A percentile compares a stretch with the other conserved stretches of the same genome.
Evolutionary conservation across 352 stramenopile genomes (phyloP).

Genomic region (Pythium graminicola): DNA sequence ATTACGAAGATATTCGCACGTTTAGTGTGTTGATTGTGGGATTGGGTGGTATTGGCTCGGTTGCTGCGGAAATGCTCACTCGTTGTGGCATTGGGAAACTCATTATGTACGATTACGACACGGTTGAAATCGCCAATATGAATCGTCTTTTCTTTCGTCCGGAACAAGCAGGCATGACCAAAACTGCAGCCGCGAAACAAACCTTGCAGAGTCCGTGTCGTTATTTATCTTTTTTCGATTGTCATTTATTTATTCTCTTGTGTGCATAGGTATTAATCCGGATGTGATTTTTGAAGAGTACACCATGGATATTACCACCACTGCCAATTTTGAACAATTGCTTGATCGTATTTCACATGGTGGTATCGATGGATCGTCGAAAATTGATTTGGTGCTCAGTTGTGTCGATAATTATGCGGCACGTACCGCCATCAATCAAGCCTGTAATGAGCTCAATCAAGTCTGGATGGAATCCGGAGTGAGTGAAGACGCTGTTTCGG

Average conservation of each 20-base stretch:
- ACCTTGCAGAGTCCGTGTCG: constrained; percentile 63
- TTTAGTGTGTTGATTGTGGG: constrained; percentile 80
- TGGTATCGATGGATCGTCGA: constrained; percentile 42
- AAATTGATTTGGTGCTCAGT: constrained; percentile 79
- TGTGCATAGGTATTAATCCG: constrained; percentile 70
- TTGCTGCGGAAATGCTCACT: constrained; percentile 87
- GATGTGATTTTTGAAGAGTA: constrained; percentile 86
- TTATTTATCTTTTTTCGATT: neutral
- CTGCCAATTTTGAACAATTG: constrained; percentile 79
- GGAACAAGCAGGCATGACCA: constrained; percentile 81
- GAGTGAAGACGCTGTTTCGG: constrained; percentile 85
- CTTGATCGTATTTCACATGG: constrained; percentile 69
- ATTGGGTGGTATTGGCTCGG: constrained; percentile 79
- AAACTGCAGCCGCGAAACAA: constrained; percentile 82
- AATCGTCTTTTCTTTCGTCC: constrained; percentile 89
- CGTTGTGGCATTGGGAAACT: constrained; percentile 87
- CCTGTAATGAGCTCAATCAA: constrained; percentile 82
- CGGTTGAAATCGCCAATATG: constrained; percentile 88
- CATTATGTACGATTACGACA: constrained; percentile 89
- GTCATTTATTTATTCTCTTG: neutral
- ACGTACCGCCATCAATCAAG: constrained; percentile 81
- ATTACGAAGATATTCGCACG: constrained; percentile 83
- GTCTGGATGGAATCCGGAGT: constrained; percentile 89
- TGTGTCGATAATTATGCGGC: constrained; percentile 90
- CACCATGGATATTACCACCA: constrained; percentile 84